phyloP scores from a whole-genome alignment of 345 rosid species.

The Melaleuca alternifolia region DNA sequence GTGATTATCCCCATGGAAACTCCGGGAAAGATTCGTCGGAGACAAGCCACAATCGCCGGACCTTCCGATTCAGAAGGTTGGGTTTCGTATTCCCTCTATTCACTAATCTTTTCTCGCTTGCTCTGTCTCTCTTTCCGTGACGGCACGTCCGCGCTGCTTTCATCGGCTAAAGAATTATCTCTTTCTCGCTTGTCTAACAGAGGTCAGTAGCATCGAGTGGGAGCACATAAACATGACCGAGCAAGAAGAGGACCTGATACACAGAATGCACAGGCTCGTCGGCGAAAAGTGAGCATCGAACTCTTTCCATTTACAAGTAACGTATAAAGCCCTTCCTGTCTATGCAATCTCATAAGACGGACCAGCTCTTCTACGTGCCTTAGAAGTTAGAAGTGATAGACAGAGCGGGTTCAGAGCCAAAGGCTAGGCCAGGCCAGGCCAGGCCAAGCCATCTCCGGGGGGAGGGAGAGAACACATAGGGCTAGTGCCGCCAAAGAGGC shows the following conservation, averaged over 20 bases:
- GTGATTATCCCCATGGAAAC: background rate
- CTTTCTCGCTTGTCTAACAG: slow-evolving; percentile 10
- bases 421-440: background rate
- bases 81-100: background rate
- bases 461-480: background rate
- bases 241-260: slow-evolving; percentile 64
- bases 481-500: background rate
- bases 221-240: slow-evolving; percentile 44
- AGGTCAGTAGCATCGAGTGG: slow-evolving; percentile 60
- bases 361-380: background rate
- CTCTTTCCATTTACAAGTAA: background rate
- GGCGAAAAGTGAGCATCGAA: slow-evolving; percentile 41
- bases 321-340: background rate
- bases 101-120: background rate
- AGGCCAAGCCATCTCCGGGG: background rate
- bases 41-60: background rate
- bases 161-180: background rate
- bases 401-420: background rate
- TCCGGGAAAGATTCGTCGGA: background rate
- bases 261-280: slow-evolving; percentile 53
- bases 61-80: background rate
- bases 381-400: background rate
- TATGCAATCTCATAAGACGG: background rate
- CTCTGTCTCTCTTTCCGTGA: background rate
- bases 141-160: background rate